Conservation (phyloP, 2,329 filamentous ascomycete species). For the Talaromyces funiculosus region DNA sequence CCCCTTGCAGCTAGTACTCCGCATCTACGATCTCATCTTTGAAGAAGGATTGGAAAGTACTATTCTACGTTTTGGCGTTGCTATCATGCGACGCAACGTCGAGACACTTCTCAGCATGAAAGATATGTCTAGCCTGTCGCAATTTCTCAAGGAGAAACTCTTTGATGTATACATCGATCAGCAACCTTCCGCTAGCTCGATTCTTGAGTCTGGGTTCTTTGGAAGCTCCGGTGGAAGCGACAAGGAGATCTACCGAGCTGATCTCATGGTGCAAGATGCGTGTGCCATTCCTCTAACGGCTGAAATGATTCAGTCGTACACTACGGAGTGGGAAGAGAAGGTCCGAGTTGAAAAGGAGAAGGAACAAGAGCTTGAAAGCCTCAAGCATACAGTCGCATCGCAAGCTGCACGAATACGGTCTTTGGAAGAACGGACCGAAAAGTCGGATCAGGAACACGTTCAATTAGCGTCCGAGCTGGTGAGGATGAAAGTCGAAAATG, state of each 20-base stretch:
- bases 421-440: conserved; percentile 81
- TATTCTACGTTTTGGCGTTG: conserved; percentile 89
- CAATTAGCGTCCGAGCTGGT: conserved; percentile 87
- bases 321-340: conserved; percentile 87
- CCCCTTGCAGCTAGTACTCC: conserved; percentile 87
- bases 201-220: conserved; percentile 96
- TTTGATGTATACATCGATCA: conserved; percentile 98
- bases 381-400: conserved; percentile 61
- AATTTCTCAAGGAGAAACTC: conserved; percentile 84
- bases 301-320: conserved; percentile 74
- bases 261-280: conserved; percentile 87
- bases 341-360: conserved; percentile 74
- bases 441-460: conserved; percentile 84
- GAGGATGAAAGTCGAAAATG: conserved; percentile 86
- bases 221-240: conserved; percentile 83
- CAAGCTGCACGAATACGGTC: conserved; percentile 72
- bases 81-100: conserved; percentile 93
- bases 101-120: conserved; percentile 71
- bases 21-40: conserved; percentile 92
- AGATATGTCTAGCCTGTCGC: conserved; percentile 85
- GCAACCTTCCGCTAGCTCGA: conserved; percentile 81
- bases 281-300: conserved; percentile 81
- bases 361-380: conserved; percentile 70
- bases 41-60: conserved; percentile 84
- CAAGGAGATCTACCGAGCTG: conserved; percentile 92